phyloP scores from a whole-genome alignment of 345 rosid species.

The Arabidopsis thaliana region DNA sequence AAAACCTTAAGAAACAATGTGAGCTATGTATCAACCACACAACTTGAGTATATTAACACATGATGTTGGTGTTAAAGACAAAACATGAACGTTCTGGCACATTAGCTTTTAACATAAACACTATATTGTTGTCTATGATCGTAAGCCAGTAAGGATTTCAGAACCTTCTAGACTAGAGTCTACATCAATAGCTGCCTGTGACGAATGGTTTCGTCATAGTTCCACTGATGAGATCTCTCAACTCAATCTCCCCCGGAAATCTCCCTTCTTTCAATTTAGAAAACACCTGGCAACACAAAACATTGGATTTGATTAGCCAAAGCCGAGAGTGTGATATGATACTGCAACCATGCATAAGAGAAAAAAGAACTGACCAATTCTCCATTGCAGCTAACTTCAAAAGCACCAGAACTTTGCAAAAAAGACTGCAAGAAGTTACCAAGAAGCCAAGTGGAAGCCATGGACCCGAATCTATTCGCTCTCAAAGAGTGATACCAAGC shows the following conservation, averaged over 20 bases:
- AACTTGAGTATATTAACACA: neutral
- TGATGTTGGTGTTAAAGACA: neutral
- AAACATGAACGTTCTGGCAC: neutral
- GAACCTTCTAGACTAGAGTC: slow-evolving; percentile 1
- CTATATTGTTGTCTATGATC: neutral
- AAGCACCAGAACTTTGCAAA: slow-evolving; percentile 77
- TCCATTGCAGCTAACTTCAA: slow-evolving; percentile 70
- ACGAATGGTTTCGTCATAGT: slow-evolving; percentile 44
- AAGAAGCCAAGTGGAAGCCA: slow-evolving; percentile 76
- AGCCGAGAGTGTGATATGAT: neutral
- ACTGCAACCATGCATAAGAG: neutral
- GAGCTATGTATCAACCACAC: slow-evolving; percentile 5
- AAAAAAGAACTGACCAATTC: slow-evolving; percentile 55
- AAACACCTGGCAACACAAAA: slow-evolving; percentile 55
- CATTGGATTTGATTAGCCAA: neutral
- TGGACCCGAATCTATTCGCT: slow-evolving; percentile 74
- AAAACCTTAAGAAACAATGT: slow-evolving; percentile 15
- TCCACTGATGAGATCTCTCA: slow-evolving; percentile 61
- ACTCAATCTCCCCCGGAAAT: slow-evolving; percentile 77
- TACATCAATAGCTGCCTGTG: slow-evolving; percentile 17
- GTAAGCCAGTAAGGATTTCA: neutral
- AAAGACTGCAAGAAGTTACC: slow-evolving; percentile 76
- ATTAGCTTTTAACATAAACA: slow-evolving; percentile 12
- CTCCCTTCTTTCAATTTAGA: slow-evolving; percentile 78
- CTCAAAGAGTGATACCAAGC: slow-evolving; percentile 65